phyloP scores from a whole-genome alignment of 192 early-diverging fungal species.

The Coemansia sp. region DNA sequence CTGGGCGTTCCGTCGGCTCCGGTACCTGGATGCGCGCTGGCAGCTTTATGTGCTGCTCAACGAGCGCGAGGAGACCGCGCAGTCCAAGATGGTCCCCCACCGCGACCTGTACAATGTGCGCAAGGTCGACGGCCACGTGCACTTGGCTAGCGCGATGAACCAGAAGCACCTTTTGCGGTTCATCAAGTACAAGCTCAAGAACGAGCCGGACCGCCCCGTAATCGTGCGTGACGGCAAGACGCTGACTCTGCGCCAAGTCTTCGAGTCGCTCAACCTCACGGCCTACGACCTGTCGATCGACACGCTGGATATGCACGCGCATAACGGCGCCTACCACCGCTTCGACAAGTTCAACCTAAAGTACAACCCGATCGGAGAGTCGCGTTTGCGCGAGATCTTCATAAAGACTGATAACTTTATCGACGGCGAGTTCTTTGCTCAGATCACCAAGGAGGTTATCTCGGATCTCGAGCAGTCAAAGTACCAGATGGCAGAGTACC shows the following conservation, averaged over 20 bases:
- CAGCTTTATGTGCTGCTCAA: constrained; percentile 89
- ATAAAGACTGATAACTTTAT: constrained; percentile 95
- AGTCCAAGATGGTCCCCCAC: constrained; percentile 90
- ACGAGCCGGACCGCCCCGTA: constrained; percentile 71
- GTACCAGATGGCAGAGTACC: constrained; percentile 94
- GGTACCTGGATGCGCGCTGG: constrained; percentile 92
- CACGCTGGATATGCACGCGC: constrained; percentile 96
- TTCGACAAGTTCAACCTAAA: constrained; percentile 98
- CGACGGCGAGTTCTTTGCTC: constrained; percentile 84
- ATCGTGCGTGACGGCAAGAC: constrained; percentile 85
- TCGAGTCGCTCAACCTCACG: constrained; percentile 85
- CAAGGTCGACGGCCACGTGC: constrained; percentile 97
- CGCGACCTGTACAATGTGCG: constrained; percentile 98
- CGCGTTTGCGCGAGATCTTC: constrained; percentile 92
- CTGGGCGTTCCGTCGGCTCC: constrained; percentile 85
- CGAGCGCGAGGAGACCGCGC: constrained; percentile 93
- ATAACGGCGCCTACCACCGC: constrained; percentile 94
- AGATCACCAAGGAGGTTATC: constrained; percentile 93
- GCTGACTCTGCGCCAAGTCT: constrained; percentile 82
- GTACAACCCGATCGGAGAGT: constrained; percentile 95
- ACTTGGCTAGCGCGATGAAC: constrained; percentile 93
- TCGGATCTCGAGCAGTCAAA: constrained; percentile 90
- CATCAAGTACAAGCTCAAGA: constrained; percentile 90
- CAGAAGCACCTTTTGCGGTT: constrained; percentile 94
- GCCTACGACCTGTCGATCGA: constrained; percentile 95